These are phyloP conservation scores for Rhodosporidiobolus sp. DNA, from an alignment of 768 basidiomycete species.

Conservation along the genomic window DNA sequence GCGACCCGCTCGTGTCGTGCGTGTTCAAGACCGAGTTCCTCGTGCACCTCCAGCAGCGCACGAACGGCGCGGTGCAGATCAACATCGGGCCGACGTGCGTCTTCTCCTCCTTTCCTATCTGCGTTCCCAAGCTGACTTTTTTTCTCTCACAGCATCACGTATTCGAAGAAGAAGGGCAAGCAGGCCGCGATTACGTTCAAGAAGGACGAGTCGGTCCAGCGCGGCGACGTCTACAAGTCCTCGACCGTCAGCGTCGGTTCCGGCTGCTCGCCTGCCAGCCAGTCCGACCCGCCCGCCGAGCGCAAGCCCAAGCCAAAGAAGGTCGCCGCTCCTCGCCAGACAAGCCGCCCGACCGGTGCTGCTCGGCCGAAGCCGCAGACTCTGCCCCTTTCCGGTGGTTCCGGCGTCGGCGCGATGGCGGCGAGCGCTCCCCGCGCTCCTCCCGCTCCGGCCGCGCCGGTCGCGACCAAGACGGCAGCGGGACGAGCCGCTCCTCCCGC, in stretches of 20 bases:
- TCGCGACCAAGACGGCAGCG: constrained; percentile 26
- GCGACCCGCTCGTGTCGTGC: constrained; percentile 86
- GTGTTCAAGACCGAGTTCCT: constrained; percentile 94
- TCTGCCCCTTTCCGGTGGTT: constrained; percentile 16
- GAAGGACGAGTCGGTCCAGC: constrained; percentile 78
- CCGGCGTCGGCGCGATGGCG: constrained; percentile 44
- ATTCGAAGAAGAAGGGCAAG: constrained; percentile 97
- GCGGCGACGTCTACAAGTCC: constrained; percentile 87
- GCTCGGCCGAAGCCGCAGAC: constrained; percentile 47
- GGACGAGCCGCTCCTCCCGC: constrained; percentile 54
- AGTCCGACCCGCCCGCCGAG: constrained; percentile 77
- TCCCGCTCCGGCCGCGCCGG: constrained; percentile 43
- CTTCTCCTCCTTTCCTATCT: constrained; percentile 11
- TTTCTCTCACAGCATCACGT: constrained; percentile 62
- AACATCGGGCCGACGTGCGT: constrained; percentile 73
- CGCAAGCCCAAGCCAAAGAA: constrained; percentile 60
- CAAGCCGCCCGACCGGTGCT: constrained; percentile 37
- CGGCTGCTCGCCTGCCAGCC: constrained; percentile 77
- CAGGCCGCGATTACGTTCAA: constrained; percentile 76
- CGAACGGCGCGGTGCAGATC: constrained; percentile 70
- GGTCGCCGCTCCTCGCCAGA: constrained; percentile 21
- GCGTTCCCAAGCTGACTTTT: neutral
- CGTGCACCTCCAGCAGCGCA: constrained; percentile 73
- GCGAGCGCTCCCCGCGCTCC: constrained; percentile 46
- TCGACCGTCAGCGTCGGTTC: constrained; percentile 81